Conservation (phyloP, 2,329 filamentous ascomycete species). For the Ceratocystis albifundus region DNA sequence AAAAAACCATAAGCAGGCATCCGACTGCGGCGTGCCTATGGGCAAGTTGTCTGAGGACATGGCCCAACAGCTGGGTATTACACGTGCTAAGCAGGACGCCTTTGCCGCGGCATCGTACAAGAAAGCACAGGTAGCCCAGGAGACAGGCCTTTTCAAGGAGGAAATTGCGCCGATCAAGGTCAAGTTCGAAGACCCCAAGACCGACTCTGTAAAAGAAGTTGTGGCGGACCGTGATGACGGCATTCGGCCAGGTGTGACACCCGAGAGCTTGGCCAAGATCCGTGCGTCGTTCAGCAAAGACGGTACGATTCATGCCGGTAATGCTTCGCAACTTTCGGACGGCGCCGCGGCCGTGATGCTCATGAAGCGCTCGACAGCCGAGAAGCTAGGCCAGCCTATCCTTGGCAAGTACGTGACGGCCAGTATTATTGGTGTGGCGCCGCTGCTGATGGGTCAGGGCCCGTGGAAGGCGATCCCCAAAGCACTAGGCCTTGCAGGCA, state of each 20-base stretch:
- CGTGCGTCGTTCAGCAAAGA: constrained; percentile 80
- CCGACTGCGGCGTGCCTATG: constrained; percentile 98
- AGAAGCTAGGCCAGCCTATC: constrained; percentile 76
- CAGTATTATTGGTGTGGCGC: constrained; percentile 76
- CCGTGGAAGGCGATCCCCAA: constrained; percentile 94
- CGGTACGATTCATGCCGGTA: constrained; percentile 89
- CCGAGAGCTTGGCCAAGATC: constrained; percentile 83
- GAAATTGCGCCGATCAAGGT: constrained; percentile 83
- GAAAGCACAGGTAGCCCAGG: constrained; percentile 76
- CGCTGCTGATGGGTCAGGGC: constrained; percentile 89
- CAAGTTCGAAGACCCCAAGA: constrained; percentile 83
- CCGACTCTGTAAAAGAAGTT: constrained; percentile 70
- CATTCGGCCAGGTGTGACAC: constrained; percentile 71
- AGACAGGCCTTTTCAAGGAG: constrained; percentile 78
- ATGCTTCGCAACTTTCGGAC: constrained; percentile 90
- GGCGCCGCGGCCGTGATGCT: constrained; percentile 89
- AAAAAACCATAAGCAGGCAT: constrained; percentile 66
- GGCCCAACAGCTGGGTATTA: constrained; percentile 71
- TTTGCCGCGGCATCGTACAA: constrained; percentile 91
- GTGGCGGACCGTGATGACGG: constrained; percentile 81
- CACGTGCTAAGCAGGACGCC: constrained; percentile 66
- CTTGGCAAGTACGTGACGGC: constrained; percentile 86
- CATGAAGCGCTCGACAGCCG: constrained; percentile 87
- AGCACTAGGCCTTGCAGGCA: constrained; percentile 75
- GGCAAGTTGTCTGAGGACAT: constrained; percentile 86